Percentiles rank a stretch among this genome's conserved stretches.
Conservation (phyloP, 495 filamentous ascomycete species). For the Penicillium crystallinum region DNA sequence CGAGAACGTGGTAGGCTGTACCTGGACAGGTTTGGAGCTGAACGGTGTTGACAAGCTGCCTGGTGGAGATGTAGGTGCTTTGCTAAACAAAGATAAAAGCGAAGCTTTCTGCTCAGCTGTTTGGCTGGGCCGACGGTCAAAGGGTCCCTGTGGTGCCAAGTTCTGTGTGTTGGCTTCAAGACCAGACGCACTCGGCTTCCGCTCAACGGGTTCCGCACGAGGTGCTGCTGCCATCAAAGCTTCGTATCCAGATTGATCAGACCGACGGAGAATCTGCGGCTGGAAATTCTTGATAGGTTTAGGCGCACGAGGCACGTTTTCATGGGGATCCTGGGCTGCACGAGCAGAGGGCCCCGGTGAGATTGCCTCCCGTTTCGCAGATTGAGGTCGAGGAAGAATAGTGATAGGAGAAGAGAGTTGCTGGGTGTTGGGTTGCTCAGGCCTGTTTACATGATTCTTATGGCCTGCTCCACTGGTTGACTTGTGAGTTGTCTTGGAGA, state of each 20-base stretch:
- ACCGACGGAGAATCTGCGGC: conserved; percentile 55
- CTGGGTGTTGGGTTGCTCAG: conserved; percentile 16
- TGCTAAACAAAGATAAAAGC: conserved; percentile 69
- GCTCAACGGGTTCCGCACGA: conserved; percentile 5
- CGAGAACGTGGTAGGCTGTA: conserved; percentile 21
- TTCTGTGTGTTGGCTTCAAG: conserved; percentile 1
- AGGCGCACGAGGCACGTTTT: conserved; percentile 18
- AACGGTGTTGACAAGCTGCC: conserved; percentile 15
- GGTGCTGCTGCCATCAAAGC: conserved; percentile 13
- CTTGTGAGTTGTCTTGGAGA: conserved; percentile 20
- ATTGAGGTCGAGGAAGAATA: conserved; percentile 40
- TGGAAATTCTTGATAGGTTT: conserved; percentile 49
- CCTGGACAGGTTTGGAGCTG: conserved; percentile 20
- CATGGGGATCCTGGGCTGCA: conserved; percentile 12
- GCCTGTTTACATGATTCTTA: conserved; percentile 17
- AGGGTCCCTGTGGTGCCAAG: conserved; percentile 11
- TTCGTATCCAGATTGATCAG: conserved; percentile 33
- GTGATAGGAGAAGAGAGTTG: conserved; percentile 37
- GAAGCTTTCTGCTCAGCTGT: conserved; percentile 60
- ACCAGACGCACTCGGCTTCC: conserved; percentile 12
- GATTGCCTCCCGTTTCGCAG: conserved; percentile 28
- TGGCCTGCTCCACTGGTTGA: conserved; percentile 19
- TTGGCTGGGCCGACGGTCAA: conserved; percentile 42
- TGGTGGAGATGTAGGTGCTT: conserved; percentile 35
- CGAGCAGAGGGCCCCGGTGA: conserved; percentile 13